Percentiles rank a stretch among this genome's conserved stretches.
These are phyloP conservation scores for Phytophthora vignae DNA, from an alignment of 352 stramenopile genomes.

Conservation along the genomic window DNA sequence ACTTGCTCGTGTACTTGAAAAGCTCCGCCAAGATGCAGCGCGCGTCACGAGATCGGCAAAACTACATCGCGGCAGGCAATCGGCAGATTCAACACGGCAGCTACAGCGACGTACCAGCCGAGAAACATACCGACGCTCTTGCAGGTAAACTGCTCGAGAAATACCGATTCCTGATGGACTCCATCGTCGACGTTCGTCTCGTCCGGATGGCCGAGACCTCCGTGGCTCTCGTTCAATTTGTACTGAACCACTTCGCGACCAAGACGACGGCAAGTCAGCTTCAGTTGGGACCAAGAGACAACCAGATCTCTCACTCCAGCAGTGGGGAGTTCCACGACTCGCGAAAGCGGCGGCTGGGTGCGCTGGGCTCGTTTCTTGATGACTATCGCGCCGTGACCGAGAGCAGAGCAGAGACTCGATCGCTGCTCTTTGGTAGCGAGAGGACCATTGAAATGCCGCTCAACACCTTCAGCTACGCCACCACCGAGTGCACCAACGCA, in stretches of 20 bases:
- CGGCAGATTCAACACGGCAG: slow-evolving; percentile 13
- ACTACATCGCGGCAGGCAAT: slow-evolving; percentile 38
- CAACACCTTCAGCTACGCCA: slow-evolving; percentile 24
- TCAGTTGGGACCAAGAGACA: slow-evolving; percentile 20
- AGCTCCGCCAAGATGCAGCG: slow-evolving; percentile 36
- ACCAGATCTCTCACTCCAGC: slow-evolving; percentile 27
- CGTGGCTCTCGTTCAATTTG: slow-evolving; percentile 67
- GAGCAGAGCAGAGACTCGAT: slow-evolving; percentile 27
- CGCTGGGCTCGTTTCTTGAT: slow-evolving; percentile 40
- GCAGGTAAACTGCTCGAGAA: slow-evolving; percentile 65
- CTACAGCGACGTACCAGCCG: slow-evolving; percentile 35
- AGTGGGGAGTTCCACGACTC: slow-evolving; percentile 24
- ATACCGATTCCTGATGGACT: slow-evolving; percentile 75
- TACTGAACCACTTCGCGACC: slow-evolving; percentile 51
- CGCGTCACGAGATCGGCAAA: slow-evolving; percentile 23
- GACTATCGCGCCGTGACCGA: slow-evolving; percentile 32
- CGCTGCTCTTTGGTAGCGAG: slow-evolving; percentile 34
- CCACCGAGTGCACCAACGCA: slow-evolving; percentile 31
- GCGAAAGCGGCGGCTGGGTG: slow-evolving; percentile 20
- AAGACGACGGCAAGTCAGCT: slow-evolving; percentile 18
- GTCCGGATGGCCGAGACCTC: slow-evolving; percentile 63
- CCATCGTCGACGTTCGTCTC: slow-evolving; percentile 68
- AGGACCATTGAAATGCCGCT: slow-evolving; percentile 42
- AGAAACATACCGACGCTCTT: slow-evolving; percentile 44
- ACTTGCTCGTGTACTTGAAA: slow-evolving; percentile 64